Percentiles rank a stretch among this genome's conserved stretches.
Evolutionary conservation across 78 protist species (phyloP).

Genomic region (Blattamonas nauphoetae): DNA sequence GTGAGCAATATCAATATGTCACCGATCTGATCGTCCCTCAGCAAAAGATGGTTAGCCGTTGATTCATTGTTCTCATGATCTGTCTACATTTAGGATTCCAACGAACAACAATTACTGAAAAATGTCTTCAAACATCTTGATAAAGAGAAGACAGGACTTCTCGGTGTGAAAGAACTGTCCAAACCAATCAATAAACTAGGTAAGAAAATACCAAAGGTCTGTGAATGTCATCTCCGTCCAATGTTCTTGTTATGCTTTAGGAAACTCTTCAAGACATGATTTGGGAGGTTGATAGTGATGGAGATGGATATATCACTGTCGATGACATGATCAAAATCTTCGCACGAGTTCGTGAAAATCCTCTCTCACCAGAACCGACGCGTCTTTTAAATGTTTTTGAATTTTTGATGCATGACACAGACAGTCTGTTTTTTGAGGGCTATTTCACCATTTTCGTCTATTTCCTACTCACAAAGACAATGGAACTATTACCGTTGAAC

Average conservation of each 20-base stretch:
- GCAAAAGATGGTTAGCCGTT: too few species aligned
- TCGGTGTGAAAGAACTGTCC: neutral
- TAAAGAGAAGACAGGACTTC: neutral
- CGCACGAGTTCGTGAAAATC: neutral
- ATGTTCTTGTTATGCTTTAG: neutral
- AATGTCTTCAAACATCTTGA: neutral
- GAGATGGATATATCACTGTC: neutral
- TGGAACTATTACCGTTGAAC: slow-evolving; percentile 1
- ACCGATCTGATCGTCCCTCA: too few species aligned
- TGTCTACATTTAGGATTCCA: too few species aligned
- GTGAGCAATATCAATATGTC: too few species aligned
- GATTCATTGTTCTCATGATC: too few species aligned
- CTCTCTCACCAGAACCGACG: slow-evolving; percentile 7
- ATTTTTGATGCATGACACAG: slow-evolving; percentile 15
- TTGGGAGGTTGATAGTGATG: neutral
- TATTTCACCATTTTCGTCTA: neutral
- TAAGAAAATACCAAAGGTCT: neutral
- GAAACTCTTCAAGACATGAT: neutral
- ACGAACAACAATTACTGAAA: neutral
- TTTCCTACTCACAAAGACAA: neutral
- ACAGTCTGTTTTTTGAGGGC: neutral
- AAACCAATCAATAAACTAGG: neutral
- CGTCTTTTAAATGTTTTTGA: neutral
- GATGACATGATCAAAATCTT: neutral
- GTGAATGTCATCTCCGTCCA: neutral